These are phyloP conservation scores for Morella rubra DNA, from an alignment of 306 rosid genomes.

Conservation along the genomic window DNA sequence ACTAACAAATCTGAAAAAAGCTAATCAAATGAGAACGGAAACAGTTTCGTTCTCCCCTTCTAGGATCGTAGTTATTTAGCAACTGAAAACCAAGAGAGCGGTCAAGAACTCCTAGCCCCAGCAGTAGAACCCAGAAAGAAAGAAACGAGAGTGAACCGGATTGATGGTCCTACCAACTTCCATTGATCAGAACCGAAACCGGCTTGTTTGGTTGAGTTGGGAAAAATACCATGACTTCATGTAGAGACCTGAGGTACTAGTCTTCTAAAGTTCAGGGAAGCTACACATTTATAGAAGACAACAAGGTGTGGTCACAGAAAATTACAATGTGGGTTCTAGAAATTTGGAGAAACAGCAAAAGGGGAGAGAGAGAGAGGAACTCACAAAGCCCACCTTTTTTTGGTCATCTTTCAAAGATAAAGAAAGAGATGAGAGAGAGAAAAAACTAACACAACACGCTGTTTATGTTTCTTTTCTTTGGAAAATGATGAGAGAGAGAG, in stretches of 20 bases:
- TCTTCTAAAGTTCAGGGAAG: conserved; percentile 4
- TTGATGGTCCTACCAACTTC: conserved; percentile 56
- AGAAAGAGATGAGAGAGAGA: background rate
- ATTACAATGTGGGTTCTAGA: conserved; percentile 76
- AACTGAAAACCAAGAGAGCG: conserved; percentile 89
- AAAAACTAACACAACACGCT: conserved; percentile 15
- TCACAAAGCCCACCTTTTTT: background rate
- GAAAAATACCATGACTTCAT: conserved; percentile 55
- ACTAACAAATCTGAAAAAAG: background rate
- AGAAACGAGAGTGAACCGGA: conserved; percentile 59
- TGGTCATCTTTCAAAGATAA: background rate
- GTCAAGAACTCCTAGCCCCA: conserved; percentile 99
- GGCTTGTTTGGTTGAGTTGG: background rate
- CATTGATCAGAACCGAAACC: conserved; percentile 42
- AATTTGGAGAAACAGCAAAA: conserved; percentile 37
- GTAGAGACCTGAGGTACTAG: background rate
- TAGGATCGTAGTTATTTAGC: background rate
- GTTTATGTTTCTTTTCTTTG: conserved; percentile 25
- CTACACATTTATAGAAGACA: conserved; percentile 34
- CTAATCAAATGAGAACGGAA: background rate
- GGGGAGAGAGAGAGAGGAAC: conserved; percentile 6
- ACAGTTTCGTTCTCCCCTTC: background rate
- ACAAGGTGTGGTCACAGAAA: background rate
- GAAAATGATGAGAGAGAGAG: conserved; percentile 28
- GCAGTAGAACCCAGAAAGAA: conserved; percentile 82